Evolutionary conservation across 345 rosid genomes (phyloP).

Genomic region (Leavenworthia alabamica): DNA sequence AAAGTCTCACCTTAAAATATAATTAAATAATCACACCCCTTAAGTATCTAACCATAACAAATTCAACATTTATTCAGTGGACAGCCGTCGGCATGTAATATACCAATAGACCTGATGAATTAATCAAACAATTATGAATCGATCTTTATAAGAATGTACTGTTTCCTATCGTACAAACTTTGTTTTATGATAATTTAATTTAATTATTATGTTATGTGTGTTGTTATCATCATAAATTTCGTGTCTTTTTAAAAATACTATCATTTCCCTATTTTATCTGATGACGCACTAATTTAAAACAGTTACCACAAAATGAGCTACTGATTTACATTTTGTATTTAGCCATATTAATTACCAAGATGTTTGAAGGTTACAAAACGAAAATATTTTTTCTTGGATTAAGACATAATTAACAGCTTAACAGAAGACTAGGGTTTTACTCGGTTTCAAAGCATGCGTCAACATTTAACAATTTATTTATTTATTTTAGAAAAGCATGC

Average conservation of each 20-base stretch:
- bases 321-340: neutral
- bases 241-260: neutral
- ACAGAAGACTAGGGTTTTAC: conserved; percentile 3
- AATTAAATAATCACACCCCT: neutral
- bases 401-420: conserved; percentile 12
- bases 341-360: neutral
- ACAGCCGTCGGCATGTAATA: neutral
- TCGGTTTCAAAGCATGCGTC: conserved; percentile 25
- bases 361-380: neutral
- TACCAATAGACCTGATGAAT: neutral
- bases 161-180: neutral
- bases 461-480: neutral
- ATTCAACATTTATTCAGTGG: neutral
- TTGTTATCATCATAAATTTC: neutral
- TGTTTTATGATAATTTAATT: neutral
- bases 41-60: neutral
- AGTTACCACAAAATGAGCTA: neutral
- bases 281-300: neutral
- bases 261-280: neutral
- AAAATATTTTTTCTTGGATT: neutral
- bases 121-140: neutral
- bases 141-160: neutral
- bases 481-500: conserved; percentile 22
- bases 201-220: too few relatives aligned
- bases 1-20: neutral